Evolutionary conservation across 2,329 filamentous ascomycete species (phyloP).

Genomic region (Aschersonia sp.): DNA sequence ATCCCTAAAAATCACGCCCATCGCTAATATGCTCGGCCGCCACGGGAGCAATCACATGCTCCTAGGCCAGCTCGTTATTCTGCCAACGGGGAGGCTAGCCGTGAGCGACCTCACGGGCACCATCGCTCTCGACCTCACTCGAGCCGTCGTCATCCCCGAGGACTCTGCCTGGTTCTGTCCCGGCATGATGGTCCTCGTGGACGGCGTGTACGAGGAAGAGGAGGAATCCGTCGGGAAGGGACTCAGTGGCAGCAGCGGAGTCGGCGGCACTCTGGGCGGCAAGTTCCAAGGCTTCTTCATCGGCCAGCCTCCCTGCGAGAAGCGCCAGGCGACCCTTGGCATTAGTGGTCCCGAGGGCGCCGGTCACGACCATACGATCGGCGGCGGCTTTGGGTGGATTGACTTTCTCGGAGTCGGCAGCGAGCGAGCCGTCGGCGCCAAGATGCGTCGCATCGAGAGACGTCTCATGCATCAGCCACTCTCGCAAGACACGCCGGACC

Average conservation of each 20-base stretch:
- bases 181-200: slow-evolving; percentile 89
- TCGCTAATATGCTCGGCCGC: slow-evolving; percentile 60
- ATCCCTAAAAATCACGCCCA: slow-evolving; percentile 77
- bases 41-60: slow-evolving; percentile 76
- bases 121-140: slow-evolving; percentile 68
- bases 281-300: slow-evolving; percentile 84
- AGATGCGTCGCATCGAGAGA: slow-evolving; percentile 70
- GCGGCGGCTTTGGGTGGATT: slow-evolving; percentile 88
- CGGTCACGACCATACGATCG: slow-evolving; percentile 45
- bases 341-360: slow-evolving; percentile 42
- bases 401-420: slow-evolving; percentile 89
- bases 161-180: slow-evolving; percentile 86
- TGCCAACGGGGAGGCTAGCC: slow-evolving; percentile 69
- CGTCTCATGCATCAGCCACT: slow-evolving; percentile 40
- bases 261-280: slow-evolving; percentile 85
- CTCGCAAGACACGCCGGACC: slow-evolving; percentile 15
- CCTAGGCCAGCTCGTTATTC: slow-evolving; percentile 65
- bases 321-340: slow-evolving; percentile 64
- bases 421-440: slow-evolving; percentile 65
- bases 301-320: slow-evolving; percentile 82
- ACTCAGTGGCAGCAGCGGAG: slow-evolving; percentile 62
- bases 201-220: slow-evolving; percentile 94
- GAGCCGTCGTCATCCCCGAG: slow-evolving; percentile 68
- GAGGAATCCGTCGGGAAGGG: slow-evolving; percentile 55
- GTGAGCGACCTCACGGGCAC: slow-evolving; percentile 81